Base-by-base conservation (phyloP, 805 yeast genomes). In the Starmerella asiatica region DNA sequence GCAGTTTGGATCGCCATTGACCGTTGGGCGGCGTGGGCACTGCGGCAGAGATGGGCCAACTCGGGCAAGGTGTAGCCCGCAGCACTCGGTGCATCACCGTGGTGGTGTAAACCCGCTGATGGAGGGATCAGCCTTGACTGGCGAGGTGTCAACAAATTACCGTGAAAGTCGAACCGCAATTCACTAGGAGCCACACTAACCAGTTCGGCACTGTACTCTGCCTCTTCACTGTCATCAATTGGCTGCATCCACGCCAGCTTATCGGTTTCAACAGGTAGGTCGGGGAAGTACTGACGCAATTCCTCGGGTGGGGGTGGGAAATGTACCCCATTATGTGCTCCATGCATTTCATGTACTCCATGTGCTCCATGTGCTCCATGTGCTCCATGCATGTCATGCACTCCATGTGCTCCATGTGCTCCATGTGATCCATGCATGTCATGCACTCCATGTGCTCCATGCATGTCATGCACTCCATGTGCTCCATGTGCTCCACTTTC, bases 11-110 rank as follows among this genome's bases (percentile, higher is more conserved):
- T 76, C 6, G 95, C 84, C 11, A 91, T 69, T 45, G 91, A 75
- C 34, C 96, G 65, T 60, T 91, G 99, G 0, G 93, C 76, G 1
- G 93, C 74, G 40, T 79, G 73, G 1, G 79, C 72, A 2, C 94
- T 82, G 47, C 94, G 67, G 4, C 85, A 63, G 35, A 83, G 67
- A 49, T 79, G 91, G 1, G 79, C 78, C 37, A 91, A 65, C 56
- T 91, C 99, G 0, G 73, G 65, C 19, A 91, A 56, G 0, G 96
- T 86, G 57, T 91, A 91, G 0, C 99, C 99, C 0, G 97, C 94
- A 38, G 86, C 65, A 33, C 76, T 75, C 0, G 97, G 95, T 35
- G 79, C 75, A 9, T 79, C 83, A 0, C 95, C 70, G 58, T 91
- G 99, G 56, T 91, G 97, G 53, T 84, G 95, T 20, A 91, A 68